Evolutionary conservation across 2,329 filamentous ascomycete genomes (phyloP).

Genomic region (Thyridium curvatum): DNA sequence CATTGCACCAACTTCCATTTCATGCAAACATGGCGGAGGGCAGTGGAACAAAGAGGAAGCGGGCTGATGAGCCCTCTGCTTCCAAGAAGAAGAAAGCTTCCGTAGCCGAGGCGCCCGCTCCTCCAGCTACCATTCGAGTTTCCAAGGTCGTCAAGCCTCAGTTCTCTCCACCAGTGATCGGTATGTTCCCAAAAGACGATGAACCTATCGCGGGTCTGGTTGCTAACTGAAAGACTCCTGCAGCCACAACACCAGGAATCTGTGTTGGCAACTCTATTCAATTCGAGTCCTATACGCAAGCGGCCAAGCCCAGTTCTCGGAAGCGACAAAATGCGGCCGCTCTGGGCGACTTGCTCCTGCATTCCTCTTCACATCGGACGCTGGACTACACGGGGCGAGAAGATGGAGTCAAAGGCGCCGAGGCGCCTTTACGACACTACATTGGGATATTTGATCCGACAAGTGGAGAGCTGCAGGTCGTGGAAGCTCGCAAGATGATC

Average conservation of each 20-base stretch:
- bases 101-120: slow-evolving; percentile 29
- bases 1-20: no score
- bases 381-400: slow-evolving; percentile 56
- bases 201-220: neutral
- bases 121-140: slow-evolving; percentile 32
- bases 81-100: slow-evolving; percentile 48
- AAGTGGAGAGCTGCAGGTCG: slow-evolving; percentile 52
- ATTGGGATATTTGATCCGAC: slow-evolving; percentile 57
- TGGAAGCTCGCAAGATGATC: slow-evolving; percentile 59
- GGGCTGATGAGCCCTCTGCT: slow-evolving; percentile 30
- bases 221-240: slow-evolving; percentile 4
- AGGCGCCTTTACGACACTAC: slow-evolving; percentile 53
- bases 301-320: slow-evolving; percentile 28
- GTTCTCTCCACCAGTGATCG: slow-evolving; percentile 38
- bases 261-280: slow-evolving; percentile 25
- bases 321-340: slow-evolving; percentile 19
- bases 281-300: slow-evolving; percentile 44
- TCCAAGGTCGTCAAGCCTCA: slow-evolving; percentile 38
- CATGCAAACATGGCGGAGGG: no score
- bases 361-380: slow-evolving; percentile 49
- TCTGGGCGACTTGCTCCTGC: slow-evolving; percentile 46
- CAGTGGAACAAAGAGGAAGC: slow-evolving; percentile 45
- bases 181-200: slow-evolving; percentile 10
- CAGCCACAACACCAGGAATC: slow-evolving; percentile 36
- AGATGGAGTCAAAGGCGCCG: slow-evolving; percentile 31